Percentiles rank a stretch among this genome's conserved stretches.
phyloP scores from a whole-genome alignment of 2,329 filamentous ascomycete genomes.

The Penicillium fuscoglaucum region DNA sequence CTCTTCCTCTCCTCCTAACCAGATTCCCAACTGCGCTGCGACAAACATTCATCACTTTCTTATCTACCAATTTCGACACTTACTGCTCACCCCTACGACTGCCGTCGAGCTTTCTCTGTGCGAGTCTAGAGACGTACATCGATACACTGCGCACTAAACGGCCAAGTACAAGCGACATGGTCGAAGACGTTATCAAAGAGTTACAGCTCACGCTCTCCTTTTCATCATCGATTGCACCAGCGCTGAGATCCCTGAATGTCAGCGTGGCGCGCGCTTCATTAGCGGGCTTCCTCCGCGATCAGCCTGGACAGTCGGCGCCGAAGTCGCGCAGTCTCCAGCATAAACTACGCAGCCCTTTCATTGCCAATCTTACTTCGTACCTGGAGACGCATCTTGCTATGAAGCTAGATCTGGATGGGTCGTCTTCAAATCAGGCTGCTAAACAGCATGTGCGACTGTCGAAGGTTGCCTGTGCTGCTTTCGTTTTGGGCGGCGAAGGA shows the following conservation, averaged over 20 bases:
- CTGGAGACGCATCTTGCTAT: slow-evolving; percentile 43
- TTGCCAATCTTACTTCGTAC: slow-evolving; percentile 35
- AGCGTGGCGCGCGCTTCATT: slow-evolving; percentile 34
- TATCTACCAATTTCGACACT: slow-evolving; percentile 53
- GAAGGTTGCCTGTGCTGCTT: slow-evolving; percentile 42
- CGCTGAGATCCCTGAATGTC: slow-evolving; percentile 37
- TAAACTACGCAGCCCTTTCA: slow-evolving; percentile 14
- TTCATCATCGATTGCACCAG: slow-evolving; percentile 35
- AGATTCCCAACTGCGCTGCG: slow-evolving; percentile 53
- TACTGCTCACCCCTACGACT: slow-evolving; percentile 49
- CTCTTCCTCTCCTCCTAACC: slow-evolving; percentile 53
- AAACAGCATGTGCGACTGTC: slow-evolving; percentile 36
- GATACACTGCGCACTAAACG: slow-evolving; percentile 12
- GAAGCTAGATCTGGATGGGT: slow-evolving; percentile 36
- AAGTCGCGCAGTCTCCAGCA: slow-evolving; percentile 14
- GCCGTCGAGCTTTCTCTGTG: slow-evolving; percentile 47
- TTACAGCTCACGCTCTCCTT: slow-evolving; percentile 44
- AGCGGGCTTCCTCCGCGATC: slow-evolving; percentile 21
- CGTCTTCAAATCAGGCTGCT: slow-evolving; percentile 6
- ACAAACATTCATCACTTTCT: slow-evolving; percentile 51
- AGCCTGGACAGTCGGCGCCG: neutral
- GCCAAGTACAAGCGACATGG: slow-evolving; percentile 10
- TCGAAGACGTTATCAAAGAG: slow-evolving; percentile 40
- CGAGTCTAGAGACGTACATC: slow-evolving; percentile 44
- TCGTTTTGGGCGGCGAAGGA: slow-evolving; percentile 42